Base-by-base conservation (phyloP, 352 stramenopile genomes). In the Globisporangium solare region DNA sequence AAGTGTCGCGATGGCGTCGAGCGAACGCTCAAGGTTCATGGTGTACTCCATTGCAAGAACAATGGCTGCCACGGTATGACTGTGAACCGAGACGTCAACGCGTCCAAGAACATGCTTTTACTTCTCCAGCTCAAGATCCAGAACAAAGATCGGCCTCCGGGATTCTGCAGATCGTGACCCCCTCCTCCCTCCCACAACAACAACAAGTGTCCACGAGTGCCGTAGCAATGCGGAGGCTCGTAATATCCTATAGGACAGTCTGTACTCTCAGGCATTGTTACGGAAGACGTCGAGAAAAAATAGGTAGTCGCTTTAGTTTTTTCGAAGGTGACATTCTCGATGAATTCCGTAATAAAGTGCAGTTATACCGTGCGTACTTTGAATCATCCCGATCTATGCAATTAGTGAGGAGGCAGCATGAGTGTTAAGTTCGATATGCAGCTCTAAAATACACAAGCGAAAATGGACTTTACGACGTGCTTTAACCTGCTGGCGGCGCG, bases 381-480 rank as follows among this genome's bases (percentile, higher is more conserved):
- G 24, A 27, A 27, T 5, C 24, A 27, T n/a, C n/a, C 24, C 24
- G 24, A 35, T 35, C 27, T 35, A 35, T 35, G 27, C 27, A 35
- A 35, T 35, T 35, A 10, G 5, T 35, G 27, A 35, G 27, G 27
- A 27, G 2, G 24, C 24, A n/a, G n/a, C n/a, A n/a, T n/a, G 24
- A 27, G 24, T 27, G 24, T 6, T 10, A 35, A 35, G 27, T 35
- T 35, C 27, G 27, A 35, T 35, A 6, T 10, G 10, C 1, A 35
- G 27, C 27, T 35, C 27, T 35, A 10, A 2, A 6, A 6, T 31
- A 6, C 3, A 35, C 27, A 35, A 6, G 39, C 40, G 15, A 57
- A 49, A 32, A 93, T 93, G 83, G 75, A 93, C 52, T 84, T 93
- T 43, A 46, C 86, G 17, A 47, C 69, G 51, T 91, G 80, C 60